Evolutionary conservation across 1,139 yeast species (phyloP).

Genomic region (Saccharomycopsis hybrid): DNA sequence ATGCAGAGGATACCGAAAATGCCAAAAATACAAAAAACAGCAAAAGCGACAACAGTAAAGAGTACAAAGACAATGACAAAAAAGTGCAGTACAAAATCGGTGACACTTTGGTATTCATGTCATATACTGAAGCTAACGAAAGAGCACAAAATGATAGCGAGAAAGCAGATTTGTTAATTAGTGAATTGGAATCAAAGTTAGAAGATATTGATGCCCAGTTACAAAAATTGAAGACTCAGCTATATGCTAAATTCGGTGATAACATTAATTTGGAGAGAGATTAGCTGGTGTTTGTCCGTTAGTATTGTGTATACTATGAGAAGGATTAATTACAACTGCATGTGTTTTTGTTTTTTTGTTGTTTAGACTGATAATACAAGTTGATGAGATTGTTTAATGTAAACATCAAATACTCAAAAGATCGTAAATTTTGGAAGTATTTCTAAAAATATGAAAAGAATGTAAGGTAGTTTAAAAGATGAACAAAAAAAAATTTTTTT

Average conservation of each 20-base stretch:
- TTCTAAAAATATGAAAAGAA: no score
- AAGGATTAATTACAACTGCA: no score
- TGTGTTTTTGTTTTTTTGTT: no score
- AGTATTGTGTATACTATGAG: no score
- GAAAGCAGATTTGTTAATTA: conserved; percentile 44
- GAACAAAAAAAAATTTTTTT: no score
- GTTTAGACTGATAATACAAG: no score
- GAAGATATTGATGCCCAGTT: conserved; percentile 49
- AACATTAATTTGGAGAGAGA: conserved; percentile 73
- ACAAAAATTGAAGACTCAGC: conserved; percentile 54
- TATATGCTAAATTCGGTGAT: conserved; percentile 86
- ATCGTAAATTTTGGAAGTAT: no score
- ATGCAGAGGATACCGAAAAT: neutral
- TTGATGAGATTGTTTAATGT: no score
- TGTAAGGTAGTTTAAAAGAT: no score
- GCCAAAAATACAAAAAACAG: no score
- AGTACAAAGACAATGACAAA: conserved; percentile 45
- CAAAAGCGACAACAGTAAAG: conserved; percentile 1
- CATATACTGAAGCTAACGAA: conserved; percentile 57
- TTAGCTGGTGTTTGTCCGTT: neutral
- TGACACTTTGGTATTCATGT: conserved; percentile 65
- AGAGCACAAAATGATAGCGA: conserved; percentile 58
- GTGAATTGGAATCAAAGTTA: conserved; percentile 39
- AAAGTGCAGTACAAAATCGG: conserved; percentile 63
- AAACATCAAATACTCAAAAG: no score